phyloP scores from a whole-genome alignment of 2,329 filamentous ascomycete species.

The Dothistroma pini region DNA sequence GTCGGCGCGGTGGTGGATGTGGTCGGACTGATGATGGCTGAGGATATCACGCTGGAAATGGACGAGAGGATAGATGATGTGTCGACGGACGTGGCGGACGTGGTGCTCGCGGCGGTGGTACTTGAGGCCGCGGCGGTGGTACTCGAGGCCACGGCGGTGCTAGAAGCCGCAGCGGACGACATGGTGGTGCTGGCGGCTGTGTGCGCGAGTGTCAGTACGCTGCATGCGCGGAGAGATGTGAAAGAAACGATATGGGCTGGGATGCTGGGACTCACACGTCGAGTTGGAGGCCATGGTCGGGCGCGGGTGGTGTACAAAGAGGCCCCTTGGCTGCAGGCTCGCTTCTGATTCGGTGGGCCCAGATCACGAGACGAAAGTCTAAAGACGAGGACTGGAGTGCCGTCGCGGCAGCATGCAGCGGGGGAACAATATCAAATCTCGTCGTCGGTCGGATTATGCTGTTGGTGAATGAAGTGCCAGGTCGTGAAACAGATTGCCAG shows the following conservation, averaged over 20 bases:
- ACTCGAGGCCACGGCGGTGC: background rate
- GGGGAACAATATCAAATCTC: background rate
- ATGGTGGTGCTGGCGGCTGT: background rate
- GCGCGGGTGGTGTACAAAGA: background rate
- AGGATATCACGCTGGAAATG: constrained; percentile 16
- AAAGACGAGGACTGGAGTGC: background rate
- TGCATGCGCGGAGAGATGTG: no score
- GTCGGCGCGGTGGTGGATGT: constrained; percentile 11
- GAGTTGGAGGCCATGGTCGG: constrained; percentile 1
- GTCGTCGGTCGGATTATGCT: no score
- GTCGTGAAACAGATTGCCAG: no score
- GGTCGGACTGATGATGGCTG: constrained; percentile 6
- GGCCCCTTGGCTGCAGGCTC: background rate
- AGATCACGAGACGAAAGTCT: background rate
- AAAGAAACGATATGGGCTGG: background rate
- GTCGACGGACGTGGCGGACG: background rate
- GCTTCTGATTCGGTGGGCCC: background rate
- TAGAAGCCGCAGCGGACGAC: background rate
- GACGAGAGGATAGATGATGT: constrained; percentile 10
- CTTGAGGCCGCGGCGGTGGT: background rate
- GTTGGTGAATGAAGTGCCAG: no score
- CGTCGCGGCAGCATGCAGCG: background rate
- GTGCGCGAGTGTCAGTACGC: background rate
- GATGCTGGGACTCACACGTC: background rate
- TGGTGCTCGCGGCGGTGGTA: background rate